Percentiles rank a stretch among this genome's conserved stretches.
Conservation (phyloP, 2,329 filamentous ascomycete species). For the Aspergillus novofumigatus region DNA sequence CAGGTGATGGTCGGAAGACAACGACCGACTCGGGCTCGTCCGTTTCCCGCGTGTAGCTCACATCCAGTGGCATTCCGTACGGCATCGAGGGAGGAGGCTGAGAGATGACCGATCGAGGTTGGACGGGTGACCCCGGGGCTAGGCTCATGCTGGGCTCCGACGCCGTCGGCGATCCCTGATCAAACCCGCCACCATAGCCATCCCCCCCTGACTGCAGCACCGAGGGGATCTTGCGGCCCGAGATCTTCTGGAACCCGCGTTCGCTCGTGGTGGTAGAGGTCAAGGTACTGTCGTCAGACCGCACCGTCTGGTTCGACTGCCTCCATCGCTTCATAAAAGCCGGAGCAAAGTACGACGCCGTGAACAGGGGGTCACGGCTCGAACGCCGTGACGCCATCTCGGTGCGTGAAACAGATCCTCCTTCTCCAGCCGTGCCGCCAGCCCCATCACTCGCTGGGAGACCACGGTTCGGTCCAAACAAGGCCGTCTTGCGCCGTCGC, state of each 20-base stretch:
- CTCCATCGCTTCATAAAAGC: slow-evolving; percentile 41
- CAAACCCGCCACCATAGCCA: slow-evolving; percentile 39
- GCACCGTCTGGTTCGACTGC: slow-evolving; percentile 28
- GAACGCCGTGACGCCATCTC: slow-evolving; percentile 36
- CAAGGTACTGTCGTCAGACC: slow-evolving; percentile 23
- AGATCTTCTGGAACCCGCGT: slow-evolving; percentile 48
- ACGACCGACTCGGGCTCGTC: slow-evolving; percentile 27
- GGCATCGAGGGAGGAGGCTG: slow-evolving; percentile 27
- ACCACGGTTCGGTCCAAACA: slow-evolving; percentile 14
- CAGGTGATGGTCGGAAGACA: slow-evolving; percentile 41
- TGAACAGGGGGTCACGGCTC: slow-evolving; percentile 37
- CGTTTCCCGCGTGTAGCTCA: slow-evolving; percentile 28
- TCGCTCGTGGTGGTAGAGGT: slow-evolving; percentile 35
- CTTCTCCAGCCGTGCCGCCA: slow-evolving; percentile 11
- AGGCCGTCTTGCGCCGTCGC: slow-evolving; percentile 48
- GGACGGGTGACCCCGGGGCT: slow-evolving; percentile 21
- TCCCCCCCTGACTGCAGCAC: slow-evolving; percentile 46
- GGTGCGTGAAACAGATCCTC: slow-evolving; percentile 12
- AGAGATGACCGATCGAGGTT: slow-evolving; percentile 17
- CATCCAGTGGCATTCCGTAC: slow-evolving; percentile 28
- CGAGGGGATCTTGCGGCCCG: slow-evolving; percentile 45
- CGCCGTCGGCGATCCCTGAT: slow-evolving; percentile 28
- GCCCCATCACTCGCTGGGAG: slow-evolving; percentile 23
- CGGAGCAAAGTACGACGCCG: slow-evolving; percentile 34
- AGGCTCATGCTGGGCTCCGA: slow-evolving; percentile 21